These are phyloP conservation scores for Brassica hybrid DNA, from an alignment of 441 rosid genomes.

Conservation along the genomic window DNA sequence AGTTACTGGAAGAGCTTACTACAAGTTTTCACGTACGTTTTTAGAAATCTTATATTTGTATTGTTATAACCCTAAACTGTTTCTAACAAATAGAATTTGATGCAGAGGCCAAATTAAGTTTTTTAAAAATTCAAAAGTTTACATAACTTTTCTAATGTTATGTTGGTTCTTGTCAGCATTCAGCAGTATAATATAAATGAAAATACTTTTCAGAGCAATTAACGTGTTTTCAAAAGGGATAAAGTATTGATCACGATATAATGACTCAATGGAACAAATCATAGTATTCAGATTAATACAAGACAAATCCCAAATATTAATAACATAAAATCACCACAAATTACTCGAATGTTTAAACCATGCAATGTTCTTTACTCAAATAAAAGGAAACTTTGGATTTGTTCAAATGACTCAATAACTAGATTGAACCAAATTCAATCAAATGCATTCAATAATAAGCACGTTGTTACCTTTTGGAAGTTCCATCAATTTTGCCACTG, in stretches of 20 bases:
- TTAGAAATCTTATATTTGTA: too few species aligned
- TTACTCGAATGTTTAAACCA: too few species aligned
- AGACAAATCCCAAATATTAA: not conserved
- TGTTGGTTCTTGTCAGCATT: not conserved
- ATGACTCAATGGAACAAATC: not conserved
- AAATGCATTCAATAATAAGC: not conserved
- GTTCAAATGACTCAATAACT: not conserved
- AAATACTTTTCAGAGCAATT: not conserved
- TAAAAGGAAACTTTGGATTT: not conserved
- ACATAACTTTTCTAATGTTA: too few species aligned
- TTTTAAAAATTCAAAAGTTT: too few species aligned
- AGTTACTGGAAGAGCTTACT: not conserved
- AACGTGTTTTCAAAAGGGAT: too few species aligned
- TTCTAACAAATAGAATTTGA: not conserved
- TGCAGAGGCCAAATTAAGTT: not conserved
- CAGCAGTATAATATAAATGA: not conserved
- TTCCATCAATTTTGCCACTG: not conserved
- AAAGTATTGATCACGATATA: not conserved
- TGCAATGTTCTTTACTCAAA: not conserved
- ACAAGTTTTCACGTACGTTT: not conserved
- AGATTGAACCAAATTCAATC: conserved; percentile 3
- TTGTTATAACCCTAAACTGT: not conserved
- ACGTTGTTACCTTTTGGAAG: conserved; percentile 7
- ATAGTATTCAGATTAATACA: not conserved
- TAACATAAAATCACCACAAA: not conserved